A percentile compares a stretch with the other conserved stretches of the same genome.
Conservation (phyloP, 139 green algal genomes). For the Zygnema circumcarinatum region DNA sequence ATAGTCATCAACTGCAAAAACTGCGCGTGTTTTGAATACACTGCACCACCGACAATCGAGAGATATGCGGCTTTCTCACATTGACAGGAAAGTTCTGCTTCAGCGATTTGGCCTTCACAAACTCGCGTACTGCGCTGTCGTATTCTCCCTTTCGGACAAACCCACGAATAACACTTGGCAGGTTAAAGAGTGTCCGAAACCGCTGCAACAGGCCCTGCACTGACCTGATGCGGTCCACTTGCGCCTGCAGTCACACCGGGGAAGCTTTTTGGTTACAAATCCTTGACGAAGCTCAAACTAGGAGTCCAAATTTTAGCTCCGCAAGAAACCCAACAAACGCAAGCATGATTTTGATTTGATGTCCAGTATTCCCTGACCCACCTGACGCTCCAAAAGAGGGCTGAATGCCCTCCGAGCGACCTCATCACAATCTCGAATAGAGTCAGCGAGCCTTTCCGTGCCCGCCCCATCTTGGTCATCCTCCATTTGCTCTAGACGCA, state of each 20-base stretch:
- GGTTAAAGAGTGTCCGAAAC: constrained; percentile 60
- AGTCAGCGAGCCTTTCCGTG: constrained; percentile 62
- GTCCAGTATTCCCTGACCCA: too few species aligned
- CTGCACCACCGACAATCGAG: not conserved
- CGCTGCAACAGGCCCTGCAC: constrained; percentile 55
- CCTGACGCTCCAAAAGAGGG: constrained; percentile 53
- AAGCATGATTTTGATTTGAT: too few species aligned
- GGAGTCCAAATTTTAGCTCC: too few species aligned
- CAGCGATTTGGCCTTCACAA: constrained; percentile 56
- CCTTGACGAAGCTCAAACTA: too few species aligned
- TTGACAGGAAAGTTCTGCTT: constrained; percentile 13
- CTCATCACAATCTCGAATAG: constrained; percentile 67
- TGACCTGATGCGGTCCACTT: constrained; percentile 55
- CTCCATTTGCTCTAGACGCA: constrained; percentile 40
- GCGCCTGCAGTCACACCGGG: constrained; percentile 38
- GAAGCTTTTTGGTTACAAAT: too few species aligned
- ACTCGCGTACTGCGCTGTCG: constrained; percentile 40
- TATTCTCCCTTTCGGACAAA: constrained; percentile 51
- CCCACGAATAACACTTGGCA: constrained; percentile 38
- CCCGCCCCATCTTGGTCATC: constrained; percentile 33
- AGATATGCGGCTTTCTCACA: too few species aligned
- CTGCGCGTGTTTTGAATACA: not conserved
- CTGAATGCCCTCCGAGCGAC: constrained; percentile 44
- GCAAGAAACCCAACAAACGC: too few species aligned
- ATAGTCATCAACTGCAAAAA: not conserved